Evolutionary conservation across 306 rosid species (phyloP).

Genomic region (Vigna nakashimae): DNA sequence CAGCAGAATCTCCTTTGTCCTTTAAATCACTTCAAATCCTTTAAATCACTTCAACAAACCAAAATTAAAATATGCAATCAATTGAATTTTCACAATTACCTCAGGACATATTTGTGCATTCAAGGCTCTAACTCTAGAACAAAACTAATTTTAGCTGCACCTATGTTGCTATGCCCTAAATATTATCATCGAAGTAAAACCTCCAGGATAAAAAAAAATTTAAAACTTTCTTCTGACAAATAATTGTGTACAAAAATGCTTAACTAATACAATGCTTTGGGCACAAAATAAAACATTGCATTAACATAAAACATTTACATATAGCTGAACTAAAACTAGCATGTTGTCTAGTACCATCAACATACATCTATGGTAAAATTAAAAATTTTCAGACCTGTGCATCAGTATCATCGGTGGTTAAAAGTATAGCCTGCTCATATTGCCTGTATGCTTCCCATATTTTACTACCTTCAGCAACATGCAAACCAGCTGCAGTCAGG

Average conservation of each 20-base stretch:
- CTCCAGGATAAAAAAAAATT: neutral
- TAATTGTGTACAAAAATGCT: constrained; percentile 22
- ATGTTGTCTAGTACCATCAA: constrained; percentile 5
- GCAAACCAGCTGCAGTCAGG: constrained; percentile 89
- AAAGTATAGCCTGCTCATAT: constrained; percentile 73
- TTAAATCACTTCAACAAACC: constrained; percentile 25
- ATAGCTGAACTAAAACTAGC: constrained; percentile 16
- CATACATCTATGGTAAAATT: neutral
- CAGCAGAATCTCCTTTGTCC: constrained; percentile 7
- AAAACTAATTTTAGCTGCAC: constrained; percentile 10
- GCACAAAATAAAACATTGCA: constrained; percentile 12
- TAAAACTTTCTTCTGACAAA: constrained; percentile 14
- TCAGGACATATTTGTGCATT: constrained; percentile 4
- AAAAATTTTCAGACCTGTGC: constrained; percentile 59
- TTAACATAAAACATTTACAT: constrained; percentile 4
- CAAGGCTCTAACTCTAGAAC: constrained; percentile 26
- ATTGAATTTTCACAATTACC: constrained; percentile 6
- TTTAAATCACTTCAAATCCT: constrained; percentile 19
- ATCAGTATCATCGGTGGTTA: constrained; percentile 62
- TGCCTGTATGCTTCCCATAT: constrained; percentile 87
- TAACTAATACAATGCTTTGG: neutral
- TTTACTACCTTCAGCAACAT: constrained; percentile 72
- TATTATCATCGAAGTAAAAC: neutral
- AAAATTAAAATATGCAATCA: constrained; percentile 28
- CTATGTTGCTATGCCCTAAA: neutral